phyloP scores from a whole-genome alignment of 1,284 basidiomycete species.

The Golubevia pallescens region DNA sequence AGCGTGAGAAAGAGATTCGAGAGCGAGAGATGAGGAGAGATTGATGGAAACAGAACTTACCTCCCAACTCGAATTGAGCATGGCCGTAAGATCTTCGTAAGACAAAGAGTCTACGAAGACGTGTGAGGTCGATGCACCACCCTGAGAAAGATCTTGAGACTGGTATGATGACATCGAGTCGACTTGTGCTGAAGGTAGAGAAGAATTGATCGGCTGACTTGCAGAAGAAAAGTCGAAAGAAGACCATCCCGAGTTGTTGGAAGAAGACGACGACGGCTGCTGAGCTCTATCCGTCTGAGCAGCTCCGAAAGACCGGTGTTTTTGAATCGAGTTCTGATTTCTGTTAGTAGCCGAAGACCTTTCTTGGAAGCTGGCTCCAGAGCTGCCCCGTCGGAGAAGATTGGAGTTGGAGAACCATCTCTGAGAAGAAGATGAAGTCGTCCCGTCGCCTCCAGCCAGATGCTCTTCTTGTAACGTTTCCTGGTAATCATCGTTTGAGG shows the following conservation, averaged over 20 bases:
- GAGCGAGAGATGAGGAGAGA: neutral
- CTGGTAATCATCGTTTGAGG: no score
- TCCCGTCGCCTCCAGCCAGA: no score
- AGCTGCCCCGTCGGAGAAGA: no score
- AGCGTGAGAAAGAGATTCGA: neutral
- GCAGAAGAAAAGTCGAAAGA: neutral
- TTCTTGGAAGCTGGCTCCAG: no score
- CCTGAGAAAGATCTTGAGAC: neutral
- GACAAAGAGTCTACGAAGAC: neutral
- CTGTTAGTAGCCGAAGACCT: no score
- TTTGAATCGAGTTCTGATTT: no score
- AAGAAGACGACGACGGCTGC: no score
- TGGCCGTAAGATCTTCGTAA: neutral
- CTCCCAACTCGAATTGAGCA: neutral
- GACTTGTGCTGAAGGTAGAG: neutral
- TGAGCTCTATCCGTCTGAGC: no score
- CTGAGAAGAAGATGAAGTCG: no score
- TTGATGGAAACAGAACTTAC: neutral
- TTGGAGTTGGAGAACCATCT: no score
- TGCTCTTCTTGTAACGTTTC: no score
- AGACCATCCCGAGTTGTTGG: neutral
- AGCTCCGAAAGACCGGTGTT: no score
- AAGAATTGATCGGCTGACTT: neutral
- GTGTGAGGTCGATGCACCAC: neutral
- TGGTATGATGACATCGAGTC: neutral